Base-by-base conservation (phyloP, 169 alveolate species). In the Plasmodium chabaudi region DNA sequence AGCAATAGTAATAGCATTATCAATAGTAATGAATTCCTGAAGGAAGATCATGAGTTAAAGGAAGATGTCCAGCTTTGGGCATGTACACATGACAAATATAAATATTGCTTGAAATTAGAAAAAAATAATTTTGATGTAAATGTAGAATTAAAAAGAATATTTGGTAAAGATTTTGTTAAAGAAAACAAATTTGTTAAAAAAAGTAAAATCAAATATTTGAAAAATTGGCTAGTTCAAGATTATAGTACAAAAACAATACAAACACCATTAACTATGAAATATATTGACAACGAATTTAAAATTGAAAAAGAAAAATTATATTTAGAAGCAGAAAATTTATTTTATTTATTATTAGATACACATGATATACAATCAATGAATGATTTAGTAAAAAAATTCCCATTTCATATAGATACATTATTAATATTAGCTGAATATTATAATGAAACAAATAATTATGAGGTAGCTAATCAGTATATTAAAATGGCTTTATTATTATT, bases 181-280 rank as follows among this genome's bases (percentile, higher is more conserved):
- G 57, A 75, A 44, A 75, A 75, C n/a, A 75, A 75, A 17, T 75
- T 15, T 55, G 64, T 61, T 12, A 47, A 61, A 17, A 75, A 75
- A 25, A 75, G 88, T 25, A 75, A 75, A 75, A 75, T 75, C 9
- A 61, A 75, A 42, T 61, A 47, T 75, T 47, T 75, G 34, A 75
- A 75, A 64, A 75, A 75, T 47, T 75, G 88, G 88, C 49, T 75
- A 17, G 27, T 75, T n/a, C 88, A 75, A 75, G 88, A 75, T 63
- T 61, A 61, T 19, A 75, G 56, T 10, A 63, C 67, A 10, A 61
- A 63, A 17, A 75, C 63, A 1, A 39, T 75, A 5, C 75, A 75
- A 47, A 39, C 75, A 12, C 88, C 88, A 5, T 17, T 75, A 47
- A 13, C 25, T 1, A 75, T 75, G 88, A 25, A 19, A 47, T 61